Conservation (phyloP, 2,329 filamentous ascomycete genomes). For the Penicillium sumatraense region DNA sequence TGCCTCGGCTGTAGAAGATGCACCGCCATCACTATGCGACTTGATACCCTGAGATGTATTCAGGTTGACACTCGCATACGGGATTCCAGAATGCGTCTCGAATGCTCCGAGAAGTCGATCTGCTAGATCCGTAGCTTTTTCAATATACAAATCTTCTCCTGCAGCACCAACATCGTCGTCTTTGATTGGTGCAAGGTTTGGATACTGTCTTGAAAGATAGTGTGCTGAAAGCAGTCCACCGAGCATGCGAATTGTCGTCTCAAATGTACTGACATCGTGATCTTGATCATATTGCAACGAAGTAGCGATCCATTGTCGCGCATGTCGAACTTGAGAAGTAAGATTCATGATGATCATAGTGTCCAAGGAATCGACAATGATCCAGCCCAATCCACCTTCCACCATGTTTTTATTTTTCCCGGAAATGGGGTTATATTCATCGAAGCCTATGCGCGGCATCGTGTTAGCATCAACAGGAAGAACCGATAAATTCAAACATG, state of each 20-base stretch:
- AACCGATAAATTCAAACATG: too few species aligned
- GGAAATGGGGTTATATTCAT: conserved; percentile 83
- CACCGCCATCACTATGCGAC: conserved; percentile 83
- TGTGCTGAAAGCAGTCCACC: conserved; percentile 91
- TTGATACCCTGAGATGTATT: conserved; percentile 74
- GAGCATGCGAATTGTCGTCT: conserved; percentile 97
- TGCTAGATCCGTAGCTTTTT: conserved; percentile 92
- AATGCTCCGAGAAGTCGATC: conserved; percentile 87
- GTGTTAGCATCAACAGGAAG: too few species aligned
- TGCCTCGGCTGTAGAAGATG: conserved; percentile 91
- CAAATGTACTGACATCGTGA: conserved; percentile 96
- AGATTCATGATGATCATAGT: conserved; percentile 99
- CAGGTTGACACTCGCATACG: conserved; percentile 88
- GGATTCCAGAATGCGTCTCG: conserved; percentile 82
- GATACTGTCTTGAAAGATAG: conserved; percentile 85
- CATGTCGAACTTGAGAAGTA: conserved; percentile 80
- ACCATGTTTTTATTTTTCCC: conserved; percentile 85
- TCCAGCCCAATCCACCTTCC: conserved; percentile 90
- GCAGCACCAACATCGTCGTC: conserved; percentile 73
- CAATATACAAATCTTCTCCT: conserved; percentile 90
- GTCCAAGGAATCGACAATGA: conserved; percentile 93
- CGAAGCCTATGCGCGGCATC: conserved; percentile 44
- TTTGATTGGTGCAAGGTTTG: conserved; percentile 73
- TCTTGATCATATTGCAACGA: conserved; percentile 85
- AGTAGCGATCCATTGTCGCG: conserved; percentile 84